Evolutionary conservation across 2,329 filamentous ascomycete genomes (phyloP), one percentile per base, ranked within the genome.

Genomic region (Cladorrhinum sp.): DNA sequence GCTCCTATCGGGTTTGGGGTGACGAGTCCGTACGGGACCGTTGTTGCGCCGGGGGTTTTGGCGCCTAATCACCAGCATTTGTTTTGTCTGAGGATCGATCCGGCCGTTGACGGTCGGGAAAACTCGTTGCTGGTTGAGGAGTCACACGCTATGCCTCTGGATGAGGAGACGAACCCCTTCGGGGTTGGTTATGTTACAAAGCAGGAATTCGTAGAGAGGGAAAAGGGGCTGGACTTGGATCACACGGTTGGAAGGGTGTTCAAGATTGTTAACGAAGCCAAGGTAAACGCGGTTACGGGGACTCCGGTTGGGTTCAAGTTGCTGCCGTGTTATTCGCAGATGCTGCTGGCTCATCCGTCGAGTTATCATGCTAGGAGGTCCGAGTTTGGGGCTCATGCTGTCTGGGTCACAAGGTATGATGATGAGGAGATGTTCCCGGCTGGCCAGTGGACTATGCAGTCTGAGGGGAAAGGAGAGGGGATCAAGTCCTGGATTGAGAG

Each of bases 41-140:
- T 88, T 0, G 87, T 91, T 1, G 78, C 79, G 0, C 82, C 84
- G 0, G 87, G 87, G 0, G 83, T 87, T 0, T 74, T 90, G 1
- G 88, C 87, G 0, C 85, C 85, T 62, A 86, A 89, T 70, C 87
- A 91, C 65, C 88, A 91, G 70, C 88, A 91, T 73, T 79, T 90
- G 49, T 90, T 91, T 69, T 81, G 78, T 23, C 73, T 85, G 48
- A 80, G 87, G 1, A 82, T 90, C 53, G 87, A 91, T 65, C 85
- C 85, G 0, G 82, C 84, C 2, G 76, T 89, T 45, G 85, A 88
- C 65, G 85, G 85, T 0, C 75, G 81, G 65, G 69, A 72, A 1
- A 88, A 88, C 69, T 82, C 82, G 0, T 72, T 86, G 1, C 68
- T 73, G 1, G 61, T 75, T 0, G 74, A 78, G 24, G 76, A 78